A percentile compares a stretch with the other conserved stretches of the same genome.
Evolutionary conservation across 176 grass and related monocot species (phyloP).

Genomic region (Avena eriantha): DNA sequence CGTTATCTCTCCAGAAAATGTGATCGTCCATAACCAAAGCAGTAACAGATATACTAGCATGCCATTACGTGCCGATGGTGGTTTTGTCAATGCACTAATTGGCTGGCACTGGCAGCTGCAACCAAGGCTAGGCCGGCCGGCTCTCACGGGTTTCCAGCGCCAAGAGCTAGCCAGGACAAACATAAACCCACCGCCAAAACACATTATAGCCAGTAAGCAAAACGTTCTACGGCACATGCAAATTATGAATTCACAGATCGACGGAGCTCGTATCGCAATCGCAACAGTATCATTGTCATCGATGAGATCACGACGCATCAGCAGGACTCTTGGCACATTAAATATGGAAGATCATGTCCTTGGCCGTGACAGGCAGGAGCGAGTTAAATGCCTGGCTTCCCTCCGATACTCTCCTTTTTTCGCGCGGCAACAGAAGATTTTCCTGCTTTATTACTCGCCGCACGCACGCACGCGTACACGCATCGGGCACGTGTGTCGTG

Average conservation of each 20-base stretch:
- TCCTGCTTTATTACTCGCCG: background rate
- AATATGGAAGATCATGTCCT: constrained; percentile 37
- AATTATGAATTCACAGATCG: background rate
- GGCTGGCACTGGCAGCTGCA: background rate
- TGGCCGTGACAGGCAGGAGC: constrained; percentile 19
- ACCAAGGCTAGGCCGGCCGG: background rate
- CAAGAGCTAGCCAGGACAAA: background rate
- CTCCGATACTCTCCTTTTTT: background rate
- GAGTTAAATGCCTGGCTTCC: constrained; percentile 39
- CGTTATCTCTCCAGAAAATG: background rate
- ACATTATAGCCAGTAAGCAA: background rate
- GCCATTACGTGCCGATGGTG: background rate
- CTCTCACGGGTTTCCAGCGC: background rate
- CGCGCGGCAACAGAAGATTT: constrained; percentile 40
- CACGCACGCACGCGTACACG: background rate
- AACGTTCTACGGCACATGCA: constrained; percentile 38
- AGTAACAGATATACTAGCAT: background rate
- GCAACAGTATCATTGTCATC: background rate
- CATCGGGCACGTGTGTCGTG: constrained; percentile 24
- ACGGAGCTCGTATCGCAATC: background rate
- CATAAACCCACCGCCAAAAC: background rate
- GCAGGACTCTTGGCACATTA: constrained; percentile 18
- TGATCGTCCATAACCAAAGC: background rate
- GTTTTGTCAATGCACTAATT: constrained; percentile 39
- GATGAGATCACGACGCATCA: background rate